Conservation (phyloP, 2,329 filamentous ascomycete genomes). For the Claviceps purpurea region DNA sequence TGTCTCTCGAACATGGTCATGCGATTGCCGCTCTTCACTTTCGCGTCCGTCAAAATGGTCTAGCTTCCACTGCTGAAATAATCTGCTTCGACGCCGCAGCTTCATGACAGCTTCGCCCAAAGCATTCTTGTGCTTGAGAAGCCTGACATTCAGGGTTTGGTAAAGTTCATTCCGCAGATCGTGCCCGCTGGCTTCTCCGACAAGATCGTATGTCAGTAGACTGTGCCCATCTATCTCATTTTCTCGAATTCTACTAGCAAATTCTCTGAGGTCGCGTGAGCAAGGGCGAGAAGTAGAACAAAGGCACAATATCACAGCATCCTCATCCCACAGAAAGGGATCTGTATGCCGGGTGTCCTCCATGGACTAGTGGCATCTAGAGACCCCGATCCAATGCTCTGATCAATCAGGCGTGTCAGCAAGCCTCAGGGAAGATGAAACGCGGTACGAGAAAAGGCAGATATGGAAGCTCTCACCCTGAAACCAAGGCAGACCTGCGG, state of each 20-base stretch:
- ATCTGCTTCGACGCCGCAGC: constrained; percentile 38
- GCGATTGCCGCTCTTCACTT: not conserved
- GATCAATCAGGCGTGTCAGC: not conserved
- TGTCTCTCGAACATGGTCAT: not conserved
- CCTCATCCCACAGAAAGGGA: constrained; percentile 61
- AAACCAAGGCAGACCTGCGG: not conserved
- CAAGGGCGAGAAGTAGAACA: constrained; percentile 41
- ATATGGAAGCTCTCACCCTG: not conserved
- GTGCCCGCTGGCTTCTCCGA: constrained; percentile 18
- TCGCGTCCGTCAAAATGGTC: constrained; percentile 3
- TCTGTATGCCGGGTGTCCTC: constrained; percentile 31
- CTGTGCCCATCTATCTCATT: constrained; percentile 53
- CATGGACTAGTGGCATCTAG: constrained; percentile 12
- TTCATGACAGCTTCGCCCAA: constrained; percentile 44
- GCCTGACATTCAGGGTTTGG: constrained; percentile 40
- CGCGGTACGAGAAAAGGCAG: not conserved
- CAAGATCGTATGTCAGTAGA: constrained; percentile 44
- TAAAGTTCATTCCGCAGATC: constrained; percentile 32
- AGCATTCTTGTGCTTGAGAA: constrained; percentile 42
- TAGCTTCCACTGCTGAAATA: constrained; percentile 26
- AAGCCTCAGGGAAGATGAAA: not conserved
- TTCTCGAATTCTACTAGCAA: constrained; percentile 44
- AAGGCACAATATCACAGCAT: constrained; percentile 52
- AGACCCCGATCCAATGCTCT: not conserved
- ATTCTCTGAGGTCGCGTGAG: constrained; percentile 30